Evolutionary conservation across 192 early-diverging fungal genomes (phyloP), one percentile per base, ranked within the genome.

Genomic region (Podila epigama): DNA sequence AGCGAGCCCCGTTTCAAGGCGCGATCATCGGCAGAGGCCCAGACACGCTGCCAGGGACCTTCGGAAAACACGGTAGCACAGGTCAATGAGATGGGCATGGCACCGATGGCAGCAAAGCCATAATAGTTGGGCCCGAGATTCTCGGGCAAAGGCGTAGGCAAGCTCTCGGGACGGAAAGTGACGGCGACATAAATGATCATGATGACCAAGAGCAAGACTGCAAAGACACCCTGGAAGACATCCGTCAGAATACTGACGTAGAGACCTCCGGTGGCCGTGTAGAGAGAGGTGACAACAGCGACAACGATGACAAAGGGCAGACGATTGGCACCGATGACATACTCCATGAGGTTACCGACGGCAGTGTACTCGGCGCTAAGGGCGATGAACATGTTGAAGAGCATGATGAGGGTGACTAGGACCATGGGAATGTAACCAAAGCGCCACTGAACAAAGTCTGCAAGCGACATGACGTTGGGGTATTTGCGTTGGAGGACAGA

Each of bases 41-140:
- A 91, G 15, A 89, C 85, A 33, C 89, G 82, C 79, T 91, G 89
- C 90, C 89, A 91, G 51, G 88, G 88, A 31, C 86, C 88, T 60
- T 91, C 89, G 58, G 89, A 88, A 70, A 88, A 90, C 73, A 90
- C 85, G 63, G 85, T 85, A 32, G 89, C 81, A 60, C 84, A 84
- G 33, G 81, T 85, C 57, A 89, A 81, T 39, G 90, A 87, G 42
- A 85, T 79, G 5, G 87, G 82, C 53, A 91, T 81, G 48, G 87
- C 86, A 2, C 79, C 83, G 67, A 86, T 83, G 34, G 86, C 80
- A 70, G 89, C 86, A 68, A 86, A 89, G 58, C 87, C 88, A 67
- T 84, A 81, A 37, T 86, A 85, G 61, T 89, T 88, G 37, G 90
- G 81, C 32, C 88, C 79, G 16, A 91, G 72, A 2, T 80, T 79